These are phyloP conservation scores for Ambrosia hybrid DNA, from an alignment of 140 eudicot species.

Conservation along the genomic window DNA sequence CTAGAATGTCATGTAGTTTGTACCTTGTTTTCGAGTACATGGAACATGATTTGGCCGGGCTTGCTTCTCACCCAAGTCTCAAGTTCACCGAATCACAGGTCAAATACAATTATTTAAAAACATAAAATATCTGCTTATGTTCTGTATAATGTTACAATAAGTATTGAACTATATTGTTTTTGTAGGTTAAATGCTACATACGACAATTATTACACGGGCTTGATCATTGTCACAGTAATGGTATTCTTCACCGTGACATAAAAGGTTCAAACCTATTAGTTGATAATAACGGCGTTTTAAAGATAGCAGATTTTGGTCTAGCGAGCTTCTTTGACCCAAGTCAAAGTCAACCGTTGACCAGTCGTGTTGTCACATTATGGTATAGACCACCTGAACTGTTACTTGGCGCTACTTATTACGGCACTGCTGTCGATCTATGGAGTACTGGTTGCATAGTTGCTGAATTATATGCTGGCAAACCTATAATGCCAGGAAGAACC, in stretches of 20 bases:
- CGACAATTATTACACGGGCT: constrained; percentile 77
- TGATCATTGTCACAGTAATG: constrained; percentile 73
- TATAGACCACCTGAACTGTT: constrained; percentile 89
- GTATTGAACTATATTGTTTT: too few relatives aligned
- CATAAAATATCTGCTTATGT: too few relatives aligned
- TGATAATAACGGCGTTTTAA: constrained; percentile 68
- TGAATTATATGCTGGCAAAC: constrained; percentile 80
- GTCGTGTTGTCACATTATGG: constrained; percentile 90
- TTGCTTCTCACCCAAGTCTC: constrained; percentile 69
- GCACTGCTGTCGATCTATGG: constrained; percentile 87
- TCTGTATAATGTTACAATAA: too few relatives aligned
- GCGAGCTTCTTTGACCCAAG: constrained; percentile 71
- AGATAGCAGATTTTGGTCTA: constrained; percentile 88
- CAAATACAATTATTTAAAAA: too few relatives aligned
- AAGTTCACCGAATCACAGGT: constrained; percentile 94
- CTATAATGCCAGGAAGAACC: constrained; percentile 91
- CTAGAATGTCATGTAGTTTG: constrained; percentile 88
- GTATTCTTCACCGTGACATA: constrained; percentile 81
- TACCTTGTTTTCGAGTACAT: constrained; percentile 88
- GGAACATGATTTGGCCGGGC: constrained; percentile 92
- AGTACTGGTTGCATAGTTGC: constrained; percentile 90
- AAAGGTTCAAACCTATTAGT: constrained; percentile 82
- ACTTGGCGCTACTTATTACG: constrained; percentile 83
- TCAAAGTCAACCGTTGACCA: constrained; percentile 67
- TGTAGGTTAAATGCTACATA: constrained; percentile 73